Evolutionary conservation across 2,329 filamentous ascomycete species (phyloP).

Genomic region (Sarocladium oryzae): DNA sequence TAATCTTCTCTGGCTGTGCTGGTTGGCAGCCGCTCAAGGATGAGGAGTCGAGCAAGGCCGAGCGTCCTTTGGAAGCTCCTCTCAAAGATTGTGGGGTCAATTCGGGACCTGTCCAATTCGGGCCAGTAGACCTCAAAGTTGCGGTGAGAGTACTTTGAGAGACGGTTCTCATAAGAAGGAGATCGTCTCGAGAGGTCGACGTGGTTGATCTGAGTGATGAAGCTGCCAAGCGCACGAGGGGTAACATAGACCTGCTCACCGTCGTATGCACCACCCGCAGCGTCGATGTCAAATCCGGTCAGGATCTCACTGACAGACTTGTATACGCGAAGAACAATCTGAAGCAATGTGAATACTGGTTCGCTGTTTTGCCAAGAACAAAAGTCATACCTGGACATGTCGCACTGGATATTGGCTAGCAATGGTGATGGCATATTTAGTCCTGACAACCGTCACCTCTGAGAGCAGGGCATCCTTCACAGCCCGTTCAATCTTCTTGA

Average conservation of each 20-base stretch:
- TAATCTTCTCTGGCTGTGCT: conserved; percentile 63
- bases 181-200: conserved; percentile 74
- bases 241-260: conserved; percentile 74
- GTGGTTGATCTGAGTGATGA: conserved; percentile 75
- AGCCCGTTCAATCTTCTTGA: conserved; percentile 70
- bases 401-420: conserved; percentile 76
- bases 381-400: conserved; percentile 55
- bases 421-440: conserved; percentile 83
- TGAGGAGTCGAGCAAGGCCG: conserved; percentile 70
- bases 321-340: conserved; percentile 82
- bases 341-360: conserved; percentile 12
- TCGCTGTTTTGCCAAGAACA: not conserved
- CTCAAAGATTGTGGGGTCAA: conserved; percentile 85
- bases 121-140: conserved; percentile 83
- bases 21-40: conserved; percentile 72
- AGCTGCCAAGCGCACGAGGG: conserved; percentile 70
- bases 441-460: conserved; percentile 79
- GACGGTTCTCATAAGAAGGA: conserved; percentile 79
- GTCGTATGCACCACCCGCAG: conserved; percentile 73
- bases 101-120: conserved; percentile 62
- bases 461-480: conserved; percentile 71
- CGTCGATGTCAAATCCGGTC: conserved; percentile 84
- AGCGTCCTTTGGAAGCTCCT: conserved; percentile 69
- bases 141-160: conserved; percentile 78
- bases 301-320: conserved; percentile 78